Percentiles rank a stretch among this genome's conserved stretches.
Evolutionary conservation across 768 basidiomycete genomes (phyloP).

Genomic region (Naganishia vaughanmartiniae): DNA sequence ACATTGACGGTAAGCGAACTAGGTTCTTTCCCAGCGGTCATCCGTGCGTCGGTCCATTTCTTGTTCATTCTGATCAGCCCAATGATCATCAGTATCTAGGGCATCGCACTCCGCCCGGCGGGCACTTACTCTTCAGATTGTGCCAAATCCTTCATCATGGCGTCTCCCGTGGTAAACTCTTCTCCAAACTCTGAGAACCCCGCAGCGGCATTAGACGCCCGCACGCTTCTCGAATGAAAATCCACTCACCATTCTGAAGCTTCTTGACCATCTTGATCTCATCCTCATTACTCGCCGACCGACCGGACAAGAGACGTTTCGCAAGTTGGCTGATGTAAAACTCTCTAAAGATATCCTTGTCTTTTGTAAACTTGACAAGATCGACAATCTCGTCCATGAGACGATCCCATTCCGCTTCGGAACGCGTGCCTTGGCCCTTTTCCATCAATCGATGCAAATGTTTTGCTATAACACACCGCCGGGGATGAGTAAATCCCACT

Average conservation of each 20-base stretch:
- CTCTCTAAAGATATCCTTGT: slow-evolving; percentile 89
- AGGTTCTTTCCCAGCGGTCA: slow-evolving; percentile 31
- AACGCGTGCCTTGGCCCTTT: slow-evolving; percentile 70
- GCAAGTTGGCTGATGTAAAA: slow-evolving; percentile 86
- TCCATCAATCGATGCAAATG: slow-evolving; percentile 84
- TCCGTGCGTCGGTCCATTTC: slow-evolving; percentile 20
- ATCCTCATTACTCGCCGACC: slow-evolving; percentile 80
- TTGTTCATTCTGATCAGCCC: slow-evolving; percentile 60
- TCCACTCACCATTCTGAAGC: slow-evolving; percentile 70
- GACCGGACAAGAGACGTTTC: slow-evolving; percentile 78
- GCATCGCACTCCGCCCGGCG: no score
- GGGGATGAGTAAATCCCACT: not conserved
- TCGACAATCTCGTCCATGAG: slow-evolving; percentile 66
- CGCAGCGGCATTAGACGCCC: slow-evolving; percentile 16
- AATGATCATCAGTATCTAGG: slow-evolving; percentile 28
- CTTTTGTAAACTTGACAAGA: slow-evolving; percentile 78
- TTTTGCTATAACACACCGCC: slow-evolving; percentile 59
- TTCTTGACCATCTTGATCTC: slow-evolving; percentile 80
- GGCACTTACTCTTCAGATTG: slow-evolving; percentile 50
- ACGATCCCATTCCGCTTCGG: slow-evolving; percentile 64
- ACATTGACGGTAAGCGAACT: slow-evolving; percentile 71
- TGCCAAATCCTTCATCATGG: slow-evolving; percentile 89
- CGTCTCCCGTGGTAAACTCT: slow-evolving; percentile 87
- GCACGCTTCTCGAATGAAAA: not conserved
- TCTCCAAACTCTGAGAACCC: slow-evolving; percentile 75